These are phyloP conservation scores for Candida dajiaensis DNA, from an alignment of 805 yeast species.

Conservation along the genomic window DNA sequence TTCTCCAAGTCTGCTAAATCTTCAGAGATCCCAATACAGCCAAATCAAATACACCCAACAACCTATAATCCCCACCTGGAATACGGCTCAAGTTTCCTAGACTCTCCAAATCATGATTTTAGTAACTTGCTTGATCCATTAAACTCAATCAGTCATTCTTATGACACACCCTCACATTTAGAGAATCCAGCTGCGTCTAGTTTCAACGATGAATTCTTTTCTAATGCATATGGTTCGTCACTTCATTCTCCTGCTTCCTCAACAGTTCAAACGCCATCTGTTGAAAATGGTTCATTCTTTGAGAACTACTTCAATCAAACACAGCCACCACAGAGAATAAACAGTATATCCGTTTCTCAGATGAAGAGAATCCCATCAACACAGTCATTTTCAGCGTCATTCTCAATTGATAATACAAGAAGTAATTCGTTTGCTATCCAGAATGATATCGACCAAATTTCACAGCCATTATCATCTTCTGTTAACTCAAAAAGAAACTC, in stretches of 20 bases:
- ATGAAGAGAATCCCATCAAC: constrained; percentile 19
- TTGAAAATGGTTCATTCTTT: constrained; percentile 18
- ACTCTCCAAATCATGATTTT: constrained; percentile 22
- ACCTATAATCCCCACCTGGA: not conserved
- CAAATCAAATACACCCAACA: constrained; percentile 3
- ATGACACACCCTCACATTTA: constrained; percentile 23
- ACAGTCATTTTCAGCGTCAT: constrained; percentile 7
- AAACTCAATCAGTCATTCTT: constrained; percentile 21
- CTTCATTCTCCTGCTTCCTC: constrained; percentile 22
- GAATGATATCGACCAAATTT: not conserved
- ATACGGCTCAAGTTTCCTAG: constrained; percentile 17
- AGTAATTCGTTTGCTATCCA: constrained; percentile 1
- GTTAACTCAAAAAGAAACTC: constrained; percentile 17
- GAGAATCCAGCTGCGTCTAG: constrained; percentile 10
- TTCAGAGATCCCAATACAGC: constrained; percentile 10
- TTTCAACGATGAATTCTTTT: constrained; percentile 17
- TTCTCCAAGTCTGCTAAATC: constrained; percentile 3
- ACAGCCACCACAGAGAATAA: constrained; percentile 1
- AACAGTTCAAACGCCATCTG: constrained; percentile 20
- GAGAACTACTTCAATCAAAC: constrained; percentile 18
- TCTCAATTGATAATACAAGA: constrained; percentile 1
- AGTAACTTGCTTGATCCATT: constrained; percentile 23
- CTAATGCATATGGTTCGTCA: constrained; percentile 12
- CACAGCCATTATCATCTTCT: constrained; percentile 12
- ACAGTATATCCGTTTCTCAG: constrained; percentile 19